phyloP scores from a whole-genome alignment of 1,284 basidiomycete species.

The Fomitiporia mediterranea region DNA sequence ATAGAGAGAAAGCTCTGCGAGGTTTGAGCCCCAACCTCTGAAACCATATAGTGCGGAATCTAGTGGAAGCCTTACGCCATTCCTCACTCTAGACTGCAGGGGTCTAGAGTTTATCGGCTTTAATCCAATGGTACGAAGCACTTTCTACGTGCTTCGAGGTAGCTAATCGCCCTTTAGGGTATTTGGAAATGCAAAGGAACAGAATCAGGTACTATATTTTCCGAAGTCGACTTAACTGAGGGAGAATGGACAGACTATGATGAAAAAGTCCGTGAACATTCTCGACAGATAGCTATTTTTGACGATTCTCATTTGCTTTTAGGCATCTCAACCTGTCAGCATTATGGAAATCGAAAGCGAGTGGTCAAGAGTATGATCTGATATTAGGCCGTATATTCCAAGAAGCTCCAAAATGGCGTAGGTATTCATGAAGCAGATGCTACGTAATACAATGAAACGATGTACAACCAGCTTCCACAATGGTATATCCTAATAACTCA shows the following conservation, averaged over 20 bases:
- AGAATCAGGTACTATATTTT: slow-evolving; percentile 48
- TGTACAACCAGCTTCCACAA: too few relatives aligned
- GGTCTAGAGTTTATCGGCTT: slow-evolving; percentile 74
- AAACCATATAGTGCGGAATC: slow-evolving; percentile 52
- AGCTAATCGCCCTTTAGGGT: slow-evolving; percentile 39
- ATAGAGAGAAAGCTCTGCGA: slow-evolving; percentile 66
- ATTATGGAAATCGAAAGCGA: slow-evolving; percentile 55
- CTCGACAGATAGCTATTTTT: not conserved
- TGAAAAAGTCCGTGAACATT: slow-evolving; percentile 54
- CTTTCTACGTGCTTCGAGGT: not conserved
- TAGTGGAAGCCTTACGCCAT: slow-evolving; percentile 54
- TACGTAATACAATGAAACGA: too few relatives aligned
- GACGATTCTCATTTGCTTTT: slow-evolving; percentile 1
- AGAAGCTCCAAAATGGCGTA: too few relatives aligned
- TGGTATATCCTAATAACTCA: not conserved
- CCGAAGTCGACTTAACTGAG: slow-evolving; percentile 58
- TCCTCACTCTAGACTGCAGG: slow-evolving; percentile 69
- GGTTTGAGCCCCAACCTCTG: slow-evolving; percentile 56
- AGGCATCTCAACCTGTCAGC: slow-evolving; percentile 62
- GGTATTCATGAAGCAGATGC: too few relatives aligned
- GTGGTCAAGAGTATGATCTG: slow-evolving; percentile 62
- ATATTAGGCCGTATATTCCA: not conserved
- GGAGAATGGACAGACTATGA: slow-evolving; percentile 80
- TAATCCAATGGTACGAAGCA: slow-evolving; percentile 49
- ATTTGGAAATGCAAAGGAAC: slow-evolving; percentile 65